Evolutionary conservation across 2,329 filamentous ascomycete genomes (phyloP), one percentile per base, ranked within the genome.

Genomic region (Xylaria sp.): DNA sequence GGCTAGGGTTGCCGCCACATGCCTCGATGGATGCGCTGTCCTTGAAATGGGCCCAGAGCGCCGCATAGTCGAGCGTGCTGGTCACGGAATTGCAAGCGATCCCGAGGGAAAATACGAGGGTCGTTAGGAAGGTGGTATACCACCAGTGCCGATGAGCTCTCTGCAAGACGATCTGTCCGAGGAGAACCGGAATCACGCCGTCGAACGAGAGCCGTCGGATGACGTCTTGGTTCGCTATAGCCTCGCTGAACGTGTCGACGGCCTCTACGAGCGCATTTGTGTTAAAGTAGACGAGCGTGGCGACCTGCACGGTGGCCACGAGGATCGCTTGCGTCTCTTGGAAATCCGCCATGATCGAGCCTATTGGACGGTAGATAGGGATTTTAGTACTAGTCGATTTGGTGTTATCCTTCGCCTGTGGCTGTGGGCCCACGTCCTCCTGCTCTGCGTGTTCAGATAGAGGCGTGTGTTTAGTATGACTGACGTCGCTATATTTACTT

Each of bases 281-380:
- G 6, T 38, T 54, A 27, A 44, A 62, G 36, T 47, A 62, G 15
- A 25, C 45, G 6, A 62, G 13, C 1, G 49, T 45, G 13, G 59
- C 59, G 29, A 55, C 38, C 39, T 62, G 59, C 49, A 62, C 33
- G 7, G 50, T 55, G 11, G 33, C 25, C 5, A 62, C 49, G 27
- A 62, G 49, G 7, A 62, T 13, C 17, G n/a, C 33, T 20, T 62
- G 59, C 9, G 59, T 39, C 36, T 62, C 59, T 17, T 62, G 59
- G 5, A 62, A 62, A 17, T 62, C 59, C 9, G 33, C 49, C 7
- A 36, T 27, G 36, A 60, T 22, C 2, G 54, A n/a, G 33, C 33
- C 25, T 5, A 45, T 9, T 22, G 54, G n/a, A n/a, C 54, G 3
- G 17, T 11, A 4, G 27, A 33, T 2, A 36, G 6, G 15, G 49